A percentile compares a stretch with the other conserved stretches of the same genome.
Evolutionary conservation across 371 early-diverging fungal genomes (phyloP).

Genomic region (Apophysomyces variabilis): DNA sequence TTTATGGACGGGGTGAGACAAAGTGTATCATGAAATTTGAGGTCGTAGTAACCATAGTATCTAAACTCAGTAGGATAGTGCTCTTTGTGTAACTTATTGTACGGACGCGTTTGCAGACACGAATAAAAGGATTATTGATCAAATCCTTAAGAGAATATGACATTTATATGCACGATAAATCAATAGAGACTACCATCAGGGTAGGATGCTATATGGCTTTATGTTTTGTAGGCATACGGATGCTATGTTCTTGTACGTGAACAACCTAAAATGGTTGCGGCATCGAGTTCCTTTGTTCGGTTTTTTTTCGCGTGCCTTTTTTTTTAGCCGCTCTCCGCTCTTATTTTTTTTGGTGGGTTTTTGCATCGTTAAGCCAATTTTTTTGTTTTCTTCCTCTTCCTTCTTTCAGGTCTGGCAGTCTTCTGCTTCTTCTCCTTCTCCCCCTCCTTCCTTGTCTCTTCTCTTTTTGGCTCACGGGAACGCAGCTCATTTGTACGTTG

Average conservation of each 20-base stretch:
- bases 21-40: not conserved
- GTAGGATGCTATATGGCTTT: no score
- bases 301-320: constrained; percentile 4
- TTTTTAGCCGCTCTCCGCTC: not conserved
- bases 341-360: not conserved
- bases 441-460: not conserved
- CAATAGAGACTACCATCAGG: no score
- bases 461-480: not conserved
- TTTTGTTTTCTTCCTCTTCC: not conserved
- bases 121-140: not conserved
- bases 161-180: no score
- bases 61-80: not conserved
- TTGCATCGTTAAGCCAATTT: not conserved
- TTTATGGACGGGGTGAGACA: not conserved
- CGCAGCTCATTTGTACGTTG: not conserved
- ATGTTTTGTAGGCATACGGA: no score
- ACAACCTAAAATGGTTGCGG: no score
- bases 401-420: not conserved
- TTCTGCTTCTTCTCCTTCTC: not conserved
- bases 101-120: constrained; percentile 8
- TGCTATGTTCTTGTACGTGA: no score
- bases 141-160: not conserved
- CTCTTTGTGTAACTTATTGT: not conserved
- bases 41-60: not conserved
- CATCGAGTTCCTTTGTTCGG: not conserved